phyloP scores from a whole-genome alignment of 768 basidiomycete species.

The Goffeauzyma gilvescens region DNA sequence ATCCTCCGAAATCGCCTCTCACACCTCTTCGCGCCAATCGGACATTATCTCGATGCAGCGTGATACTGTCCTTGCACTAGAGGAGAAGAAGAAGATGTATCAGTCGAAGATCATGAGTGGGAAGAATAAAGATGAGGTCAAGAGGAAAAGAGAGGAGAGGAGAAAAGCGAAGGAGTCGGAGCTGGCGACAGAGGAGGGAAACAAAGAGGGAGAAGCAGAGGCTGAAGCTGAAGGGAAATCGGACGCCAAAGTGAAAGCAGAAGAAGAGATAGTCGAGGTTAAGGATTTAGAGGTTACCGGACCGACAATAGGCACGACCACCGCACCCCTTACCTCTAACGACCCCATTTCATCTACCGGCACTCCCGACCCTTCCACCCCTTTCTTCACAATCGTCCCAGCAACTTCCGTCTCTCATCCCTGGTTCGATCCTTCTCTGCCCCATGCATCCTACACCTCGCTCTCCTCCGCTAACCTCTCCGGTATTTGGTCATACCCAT shows the following conservation, averaged over 20 bases:
- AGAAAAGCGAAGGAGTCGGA: slow-evolving; percentile 21
- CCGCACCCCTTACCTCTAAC: too few species aligned
- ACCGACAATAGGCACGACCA: neutral
- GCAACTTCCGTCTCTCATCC: slow-evolving; percentile 41
- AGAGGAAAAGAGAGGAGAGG: slow-evolving; percentile 48
- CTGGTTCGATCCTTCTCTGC: slow-evolving; percentile 45
- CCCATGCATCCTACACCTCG: slow-evolving; percentile 37
- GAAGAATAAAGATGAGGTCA: slow-evolving; percentile 42
- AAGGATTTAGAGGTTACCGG: too few species aligned
- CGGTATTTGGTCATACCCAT: slow-evolving; percentile 60
- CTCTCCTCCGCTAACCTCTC: slow-evolving; percentile 46
- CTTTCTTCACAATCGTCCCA: slow-evolving; percentile 17
- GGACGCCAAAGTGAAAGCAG: neutral
- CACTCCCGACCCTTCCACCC: too few species aligned
- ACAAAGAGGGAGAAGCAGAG: neutral
- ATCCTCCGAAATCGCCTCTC: slow-evolving; percentile 17
- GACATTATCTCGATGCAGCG: slow-evolving; percentile 37
- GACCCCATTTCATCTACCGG: too few species aligned
- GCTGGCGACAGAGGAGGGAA: slow-evolving; percentile 2
- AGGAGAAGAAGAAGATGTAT: slow-evolving; percentile 28
- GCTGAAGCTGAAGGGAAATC: neutral
- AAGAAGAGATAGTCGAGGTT: too few species aligned
- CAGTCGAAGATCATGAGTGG: slow-evolving; percentile 5
- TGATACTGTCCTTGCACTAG: slow-evolving; percentile 38
- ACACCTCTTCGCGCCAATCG: slow-evolving; percentile 14